A percentile compares a stretch with the other conserved stretches of the same genome.
phyloP scores from a whole-genome alignment of 805 yeast species.

The Schizosaccharomyces octosporus region DNA sequence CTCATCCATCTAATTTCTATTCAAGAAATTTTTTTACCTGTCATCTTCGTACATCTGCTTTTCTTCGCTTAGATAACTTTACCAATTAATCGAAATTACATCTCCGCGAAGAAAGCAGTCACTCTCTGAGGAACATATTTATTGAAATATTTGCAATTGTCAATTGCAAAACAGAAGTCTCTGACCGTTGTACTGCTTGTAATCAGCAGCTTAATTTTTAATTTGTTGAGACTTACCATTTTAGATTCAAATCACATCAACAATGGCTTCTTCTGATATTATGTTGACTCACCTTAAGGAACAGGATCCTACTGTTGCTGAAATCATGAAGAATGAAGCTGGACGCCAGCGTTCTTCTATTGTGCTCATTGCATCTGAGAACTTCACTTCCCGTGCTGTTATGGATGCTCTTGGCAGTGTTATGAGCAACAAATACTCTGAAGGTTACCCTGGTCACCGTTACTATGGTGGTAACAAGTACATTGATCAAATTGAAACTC shows the following conservation, averaged over 20 bases:
- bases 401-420: constrained; percentile 86
- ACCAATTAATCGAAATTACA: no score
- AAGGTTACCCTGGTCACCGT: constrained; percentile 94
- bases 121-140: background rate
- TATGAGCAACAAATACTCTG: constrained; percentile 94
- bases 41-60: no score
- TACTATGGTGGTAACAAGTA: constrained; percentile 95
- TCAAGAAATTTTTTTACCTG: no score
- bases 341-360: constrained; percentile 77
- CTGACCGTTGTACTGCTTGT: no score
- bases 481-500: constrained; percentile 70
- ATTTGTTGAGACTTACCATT: no score
- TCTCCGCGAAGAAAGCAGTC: background rate
- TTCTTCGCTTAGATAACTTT: background rate
- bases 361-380: constrained; percentile 83
- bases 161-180: no score
- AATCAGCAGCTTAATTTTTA: no score
- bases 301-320: constrained; percentile 32
- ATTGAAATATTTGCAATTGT: no score
- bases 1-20: no score
- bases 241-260: no score
- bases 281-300: constrained; percentile 6
- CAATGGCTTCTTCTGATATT: constrained; percentile 5
- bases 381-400: constrained; percentile 84
- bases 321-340: constrained; percentile 51